These are phyloP conservation scores for Mimosa bimucronata DNA, from an alignment of 306 rosid genomes.

Conservation along the genomic window DNA sequence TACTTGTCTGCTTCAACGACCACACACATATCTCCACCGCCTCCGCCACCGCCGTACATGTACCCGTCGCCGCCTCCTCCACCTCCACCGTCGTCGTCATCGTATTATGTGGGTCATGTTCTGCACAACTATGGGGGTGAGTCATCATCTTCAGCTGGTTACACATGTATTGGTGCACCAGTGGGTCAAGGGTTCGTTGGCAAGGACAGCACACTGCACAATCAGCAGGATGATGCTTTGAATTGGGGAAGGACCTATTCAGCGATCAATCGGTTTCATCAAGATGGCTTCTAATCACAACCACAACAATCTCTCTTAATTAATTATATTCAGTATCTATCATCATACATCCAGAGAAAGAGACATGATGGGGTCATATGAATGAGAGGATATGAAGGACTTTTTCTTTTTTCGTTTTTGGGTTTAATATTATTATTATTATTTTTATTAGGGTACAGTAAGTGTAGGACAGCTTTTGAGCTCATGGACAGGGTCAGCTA, in stretches of 20 bases:
- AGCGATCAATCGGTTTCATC: slow-evolving; percentile 92
- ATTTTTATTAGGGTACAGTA: slow-evolving; percentile 38
- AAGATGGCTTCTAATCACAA: slow-evolving; percentile 66
- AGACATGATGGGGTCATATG: slow-evolving; percentile 9
- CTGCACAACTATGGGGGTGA: slow-evolving; percentile 46
- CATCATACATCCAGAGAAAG: slow-evolving; percentile 3
- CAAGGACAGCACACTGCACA: slow-evolving; percentile 22
- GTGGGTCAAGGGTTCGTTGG: slow-evolving; percentile 59
- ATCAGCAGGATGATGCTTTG: not conserved
- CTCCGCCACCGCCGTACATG: not conserved
- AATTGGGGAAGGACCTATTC: slow-evolving; percentile 36
- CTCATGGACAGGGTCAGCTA: slow-evolving; percentile 74
- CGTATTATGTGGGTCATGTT: slow-evolving; percentile 11
- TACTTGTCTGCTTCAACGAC: slow-evolving; percentile 70
- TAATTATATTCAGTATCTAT: slow-evolving; percentile 22
- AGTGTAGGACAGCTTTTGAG: slow-evolving; percentile 68
- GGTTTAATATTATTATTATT: slow-evolving; percentile 30
- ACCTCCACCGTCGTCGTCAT: slow-evolving; percentile 11
- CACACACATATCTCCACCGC: slow-evolving; percentile 42
- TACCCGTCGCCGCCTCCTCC: no score
- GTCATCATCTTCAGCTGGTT: not conserved
- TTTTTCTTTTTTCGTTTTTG: slow-evolving; percentile 8
- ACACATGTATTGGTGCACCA: slow-evolving; percentile 18
- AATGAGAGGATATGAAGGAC: not conserved
- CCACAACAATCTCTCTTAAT: no score